Base-by-base conservation (phyloP, 805 yeast genomes). In the Candida sonorensis region DNA sequence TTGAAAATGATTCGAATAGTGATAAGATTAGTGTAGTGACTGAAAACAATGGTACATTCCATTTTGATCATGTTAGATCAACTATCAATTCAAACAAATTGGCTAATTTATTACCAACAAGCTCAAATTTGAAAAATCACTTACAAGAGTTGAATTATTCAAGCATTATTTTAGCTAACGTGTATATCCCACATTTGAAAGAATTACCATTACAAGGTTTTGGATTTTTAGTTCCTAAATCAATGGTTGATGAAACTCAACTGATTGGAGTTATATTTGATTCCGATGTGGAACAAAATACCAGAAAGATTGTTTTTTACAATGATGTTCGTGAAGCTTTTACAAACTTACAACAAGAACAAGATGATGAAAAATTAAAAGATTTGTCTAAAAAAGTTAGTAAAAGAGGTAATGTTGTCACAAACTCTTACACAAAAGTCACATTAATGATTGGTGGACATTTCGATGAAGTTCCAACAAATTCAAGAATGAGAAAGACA, bases 371-470 rank as follows among this genome's bases (percentile, higher is more conserved):
- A 6, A 22, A 38, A 5, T 39, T 53, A 27, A 31, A 37, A 4
- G 25, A 36, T 12, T 18, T 48, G 26, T 37, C 47, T 3, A 16
- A 36, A 7, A 48, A 41, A 11, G 47, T 45, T 22, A 31, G 46
- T 13, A 27, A 31, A 36, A 35, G 41, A 22, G 36, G 41, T 14
- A 37, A 42, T 23, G 40, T 20, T 29, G 38, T 35, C 30, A 38
- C 49, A 18, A 48, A 53, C 15, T 59, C 62, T 0, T 79, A 77
- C 43, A 74, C 86, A 5, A 85, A 82, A 45, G 51, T 88, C 34
- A 92, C 98, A 0, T 69, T 85, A 17, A 90, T 90, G 97, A 60
- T 87, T 45, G 97, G 97, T 4, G 97, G 97, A 1, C 66, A 46
- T 27, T 39, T 32, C 3, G 42, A 39, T 7, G 48, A 44, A 2